Base-by-base conservation (phyloP, 1,284 basidiomycete genomes). In the Malassezia furfur region DNA sequence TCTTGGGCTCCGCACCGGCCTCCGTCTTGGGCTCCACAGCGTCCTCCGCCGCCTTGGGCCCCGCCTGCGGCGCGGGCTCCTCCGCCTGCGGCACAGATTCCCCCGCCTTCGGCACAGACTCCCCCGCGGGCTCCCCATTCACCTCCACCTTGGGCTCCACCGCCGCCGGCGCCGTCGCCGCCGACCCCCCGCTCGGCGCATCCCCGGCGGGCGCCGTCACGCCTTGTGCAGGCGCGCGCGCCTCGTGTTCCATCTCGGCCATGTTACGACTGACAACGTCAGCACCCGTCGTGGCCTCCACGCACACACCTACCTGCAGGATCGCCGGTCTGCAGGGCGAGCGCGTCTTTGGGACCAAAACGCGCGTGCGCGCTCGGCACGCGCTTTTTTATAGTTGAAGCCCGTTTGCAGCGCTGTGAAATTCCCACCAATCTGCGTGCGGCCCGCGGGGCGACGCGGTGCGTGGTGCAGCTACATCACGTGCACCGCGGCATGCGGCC, bases 371-470 rank as follows among this genome's bases (percentile, higher is more conserved):
- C 48, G 17, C 15, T 14, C 3, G 7, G 22, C 22, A 15, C 15
- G 48, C 48, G 48, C 37, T 21, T 6, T 39, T 49, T 49, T 49
- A 49, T 49, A 49, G 35, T 32, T 40, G 47, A 48, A 48, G 34
- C 25, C 34, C 47, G 17, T 38, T 31, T 30, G 48, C 37, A 8
- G 38, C 25, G 22, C 35, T 14, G 36, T 25, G 12, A 12, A 12
- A 19, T 15, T 49, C 9, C 31, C 12, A 12, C 48, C 36, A 49
- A 49, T 49, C 22, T n/a, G 48, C 22, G 25, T 14, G 25, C 32
- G 25, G 7, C 32, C 32, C 43, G 43, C 43, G 15, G 14, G 10
- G 25, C 14, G 25, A n/a, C 14, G 10, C 21, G 17, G 6, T 14
- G 25, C 43, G 32, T n/a, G 15, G 43, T 45, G 43, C 43, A 45